phyloP scores from a whole-genome alignment of 2,329 filamentous ascomycete genomes.

The Alternaria ventricosa region DNA sequence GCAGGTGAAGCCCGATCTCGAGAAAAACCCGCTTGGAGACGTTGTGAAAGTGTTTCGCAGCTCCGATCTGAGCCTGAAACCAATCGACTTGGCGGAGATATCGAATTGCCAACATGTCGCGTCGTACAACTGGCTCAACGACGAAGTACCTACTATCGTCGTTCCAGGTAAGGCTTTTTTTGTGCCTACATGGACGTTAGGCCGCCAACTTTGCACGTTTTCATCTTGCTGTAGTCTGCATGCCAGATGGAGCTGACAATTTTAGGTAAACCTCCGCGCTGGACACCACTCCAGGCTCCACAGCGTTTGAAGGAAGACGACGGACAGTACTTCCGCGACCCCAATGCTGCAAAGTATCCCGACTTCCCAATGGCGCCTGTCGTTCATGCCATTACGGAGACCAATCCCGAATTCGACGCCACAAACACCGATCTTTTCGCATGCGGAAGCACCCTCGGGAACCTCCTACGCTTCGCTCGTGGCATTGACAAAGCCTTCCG shows the following conservation, averaged over 20 bases:
- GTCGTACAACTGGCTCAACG: slow-evolving; percentile 61
- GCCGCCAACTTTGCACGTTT: neutral
- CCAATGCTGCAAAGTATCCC: slow-evolving; percentile 60
- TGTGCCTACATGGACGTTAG: neutral
- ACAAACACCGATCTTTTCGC: slow-evolving; percentile 61
- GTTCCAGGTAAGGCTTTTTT: slow-evolving; percentile 30
- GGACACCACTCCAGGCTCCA: slow-evolving; percentile 53
- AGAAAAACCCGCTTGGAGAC: slow-evolving; percentile 39
- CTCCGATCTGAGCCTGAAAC: slow-evolving; percentile 12
- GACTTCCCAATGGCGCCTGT: slow-evolving; percentile 60
- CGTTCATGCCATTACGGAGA: slow-evolving; percentile 52
- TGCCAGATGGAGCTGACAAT: slow-evolving; percentile 2
- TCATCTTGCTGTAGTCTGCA: neutral
- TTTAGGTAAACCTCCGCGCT: slow-evolving; percentile 58
- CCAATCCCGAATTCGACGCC: slow-evolving; percentile 46
- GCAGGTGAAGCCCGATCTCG: slow-evolving; percentile 28
- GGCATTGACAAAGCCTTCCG: slow-evolving; percentile 60
- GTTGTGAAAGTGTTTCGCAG: slow-evolving; percentile 27
- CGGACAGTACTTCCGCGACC: slow-evolving; percentile 61
- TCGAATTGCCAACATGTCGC: slow-evolving; percentile 52
- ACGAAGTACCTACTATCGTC: slow-evolving; percentile 47
- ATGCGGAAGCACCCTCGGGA: slow-evolving; percentile 67
- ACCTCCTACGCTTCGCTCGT: slow-evolving; percentile 64
- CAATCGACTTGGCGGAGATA: slow-evolving; percentile 37
- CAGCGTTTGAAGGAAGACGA: slow-evolving; percentile 53